Conservation (phyloP, 441 rosid species). For the Populus hybrid region DNA sequence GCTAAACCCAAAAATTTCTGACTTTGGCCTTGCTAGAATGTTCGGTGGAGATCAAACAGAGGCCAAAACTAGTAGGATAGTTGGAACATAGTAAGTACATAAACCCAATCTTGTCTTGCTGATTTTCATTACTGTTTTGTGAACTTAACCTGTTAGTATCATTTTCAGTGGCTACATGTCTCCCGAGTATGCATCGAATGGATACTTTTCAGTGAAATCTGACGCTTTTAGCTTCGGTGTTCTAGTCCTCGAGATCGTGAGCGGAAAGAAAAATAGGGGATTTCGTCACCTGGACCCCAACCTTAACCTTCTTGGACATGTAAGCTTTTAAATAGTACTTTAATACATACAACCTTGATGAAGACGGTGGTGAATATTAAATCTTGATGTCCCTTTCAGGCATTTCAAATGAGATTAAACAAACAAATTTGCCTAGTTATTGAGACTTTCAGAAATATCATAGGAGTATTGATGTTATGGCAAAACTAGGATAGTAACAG, state of each 20-base stretch:
- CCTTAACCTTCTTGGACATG: not conserved
- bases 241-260: too few species aligned
- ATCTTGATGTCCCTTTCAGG: not conserved
- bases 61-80: too few species aligned
- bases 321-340: not conserved
- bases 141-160: too few species aligned
- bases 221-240: not conserved
- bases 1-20: too few species aligned
- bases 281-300: not conserved
- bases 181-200: not conserved
- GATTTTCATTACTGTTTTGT: too few species aligned
- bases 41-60: too few species aligned
- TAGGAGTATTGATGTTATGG: not conserved
- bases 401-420: not conserved
- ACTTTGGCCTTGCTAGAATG: too few species aligned
- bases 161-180: too few species aligned
- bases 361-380: not conserved
- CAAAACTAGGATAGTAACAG: not conserved
- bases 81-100: too few species aligned
- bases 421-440: not conserved
- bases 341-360: slow-evolving; percentile 12
- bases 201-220: not conserved
- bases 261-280: not conserved
- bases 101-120: too few species aligned
- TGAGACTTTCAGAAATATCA: not conserved